A percentile compares a stretch with the other conserved stretches of the same genome.
These are phyloP conservation scores for Termitomyces sp. DNA, from an alignment of 768 basidiomycete species.

Conservation along the genomic window DNA sequence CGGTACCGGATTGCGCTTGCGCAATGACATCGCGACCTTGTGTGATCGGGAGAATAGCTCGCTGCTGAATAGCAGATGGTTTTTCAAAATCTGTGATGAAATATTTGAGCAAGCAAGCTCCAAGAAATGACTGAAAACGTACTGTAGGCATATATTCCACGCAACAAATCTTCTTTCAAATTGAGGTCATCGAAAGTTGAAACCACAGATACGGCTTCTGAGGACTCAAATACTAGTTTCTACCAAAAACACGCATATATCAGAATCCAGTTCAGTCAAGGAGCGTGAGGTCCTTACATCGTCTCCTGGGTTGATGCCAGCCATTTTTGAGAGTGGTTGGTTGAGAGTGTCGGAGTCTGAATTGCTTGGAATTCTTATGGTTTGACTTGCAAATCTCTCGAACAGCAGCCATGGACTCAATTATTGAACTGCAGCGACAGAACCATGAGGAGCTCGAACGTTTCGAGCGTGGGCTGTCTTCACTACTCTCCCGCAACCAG, in stretches of 20 bases:
- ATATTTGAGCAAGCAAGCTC: neutral
- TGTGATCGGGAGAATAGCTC: constrained; percentile 93
- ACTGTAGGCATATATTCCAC: constrained; percentile 99
- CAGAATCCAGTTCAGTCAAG: constrained; percentile 1
- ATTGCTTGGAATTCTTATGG: constrained; percentile 20
- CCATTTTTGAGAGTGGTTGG: constrained; percentile 52
- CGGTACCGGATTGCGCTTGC: constrained; percentile 97
- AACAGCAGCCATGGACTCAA: constrained; percentile 72
- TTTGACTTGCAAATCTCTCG: constrained; percentile 13
- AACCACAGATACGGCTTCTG: constrained; percentile 84
- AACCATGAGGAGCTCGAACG: constrained; percentile 95
- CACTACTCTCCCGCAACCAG: constrained; percentile 66
- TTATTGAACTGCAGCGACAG: constrained; percentile 91
- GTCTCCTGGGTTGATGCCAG: constrained; percentile 82
- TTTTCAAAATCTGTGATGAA: constrained; percentile 76
- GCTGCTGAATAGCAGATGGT: constrained; percentile 97
- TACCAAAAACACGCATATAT: constrained; percentile 19
- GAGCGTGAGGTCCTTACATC: constrained; percentile 45
- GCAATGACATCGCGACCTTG: constrained; percentile 98
- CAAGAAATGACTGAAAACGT: constrained; percentile 18
- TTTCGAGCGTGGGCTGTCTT: constrained; percentile 82
- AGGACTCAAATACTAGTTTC: constrained; percentile 95
- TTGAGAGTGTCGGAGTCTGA: constrained; percentile 53
- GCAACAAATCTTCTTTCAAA: constrained; percentile 90
- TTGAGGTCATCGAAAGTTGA: constrained; percentile 88